Conservation (phyloP, 2,329 filamentous ascomycete genomes). For the Acrodontium crateriforme region DNA sequence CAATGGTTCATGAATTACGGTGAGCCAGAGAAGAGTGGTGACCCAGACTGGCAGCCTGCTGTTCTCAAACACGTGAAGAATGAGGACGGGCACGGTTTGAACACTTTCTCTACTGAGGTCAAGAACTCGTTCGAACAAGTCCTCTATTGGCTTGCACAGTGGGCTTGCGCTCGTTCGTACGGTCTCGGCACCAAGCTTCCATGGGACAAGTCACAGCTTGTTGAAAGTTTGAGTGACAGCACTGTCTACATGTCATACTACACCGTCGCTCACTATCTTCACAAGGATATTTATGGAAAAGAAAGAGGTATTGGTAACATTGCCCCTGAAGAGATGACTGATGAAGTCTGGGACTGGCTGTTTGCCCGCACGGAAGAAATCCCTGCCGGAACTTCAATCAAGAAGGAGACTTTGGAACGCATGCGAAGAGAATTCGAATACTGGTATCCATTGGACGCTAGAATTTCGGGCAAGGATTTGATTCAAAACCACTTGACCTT, state of each 20-base stretch:
- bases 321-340: constrained; percentile 73
- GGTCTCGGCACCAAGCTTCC: constrained; percentile 88
- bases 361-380: constrained; percentile 67
- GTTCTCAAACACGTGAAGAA: constrained; percentile 60
- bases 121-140: constrained; percentile 60
- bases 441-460: constrained; percentile 86
- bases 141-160: constrained; percentile 84
- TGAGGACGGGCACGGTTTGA: constrained; percentile 51
- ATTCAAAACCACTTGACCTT: constrained; percentile 94
- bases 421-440: constrained; percentile 92
- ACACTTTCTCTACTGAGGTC: constrained; percentile 56
- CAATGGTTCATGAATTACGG: constrained; percentile 99
- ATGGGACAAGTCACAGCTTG: constrained; percentile 82
- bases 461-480: constrained; percentile 81
- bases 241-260: constrained; percentile 87
- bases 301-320: constrained; percentile 55
- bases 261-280: constrained; percentile 40
- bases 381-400: constrained; percentile 48
- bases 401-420: constrained; percentile 56
- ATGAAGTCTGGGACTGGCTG: constrained; percentile 93
- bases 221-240: constrained; percentile 82
- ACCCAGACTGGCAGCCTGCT: constrained; percentile 60
- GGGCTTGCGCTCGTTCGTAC: constrained; percentile 86
- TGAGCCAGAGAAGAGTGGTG: constrained; percentile 47
- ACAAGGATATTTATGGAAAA: constrained; percentile 72